Conservation (phyloP, 805 yeast species). For the Grigorovia transvaalensis region DNA sequence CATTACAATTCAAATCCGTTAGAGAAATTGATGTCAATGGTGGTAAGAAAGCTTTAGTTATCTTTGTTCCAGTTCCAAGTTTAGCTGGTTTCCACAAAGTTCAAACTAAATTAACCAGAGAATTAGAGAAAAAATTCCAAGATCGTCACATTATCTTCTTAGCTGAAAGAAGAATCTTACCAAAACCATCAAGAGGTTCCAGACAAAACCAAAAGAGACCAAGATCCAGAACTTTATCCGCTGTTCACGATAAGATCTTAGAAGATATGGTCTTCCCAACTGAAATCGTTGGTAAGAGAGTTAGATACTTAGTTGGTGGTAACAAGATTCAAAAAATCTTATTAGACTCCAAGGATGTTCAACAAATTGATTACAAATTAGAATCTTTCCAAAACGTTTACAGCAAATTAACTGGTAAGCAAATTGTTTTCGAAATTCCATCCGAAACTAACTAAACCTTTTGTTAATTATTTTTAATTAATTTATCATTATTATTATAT, state of each 20-base stretch:
- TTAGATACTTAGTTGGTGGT: conserved; percentile 98
- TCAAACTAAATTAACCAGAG: conserved; percentile 96
- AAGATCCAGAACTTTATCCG: conserved; percentile 97
- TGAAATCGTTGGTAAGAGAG: conserved; percentile 98
- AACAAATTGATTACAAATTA: conserved; percentile 95
- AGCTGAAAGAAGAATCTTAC: conserved; percentile 98
- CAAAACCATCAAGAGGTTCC: conserved; percentile 95
- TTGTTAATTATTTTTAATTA: conserved; percentile 1
- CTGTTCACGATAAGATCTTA: conserved; percentile 96
- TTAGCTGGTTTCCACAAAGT: conserved; percentile 91
- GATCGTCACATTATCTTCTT: conserved; percentile 98
- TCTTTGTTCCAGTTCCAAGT: conserved; percentile 96
- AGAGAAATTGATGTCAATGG: conserved; percentile 95
- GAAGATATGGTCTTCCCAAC: conserved; percentile 99
- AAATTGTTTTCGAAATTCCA: conserved; percentile 95
- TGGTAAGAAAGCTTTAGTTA: conserved; percentile 97
- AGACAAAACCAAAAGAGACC: conserved; percentile 98
- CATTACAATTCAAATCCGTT: conserved; percentile 96
- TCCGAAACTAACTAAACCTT: conserved; percentile 29
- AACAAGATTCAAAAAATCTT: conserved; percentile 95
- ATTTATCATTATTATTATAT: conserved; percentile 5
- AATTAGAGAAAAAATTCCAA: conserved; percentile 99
- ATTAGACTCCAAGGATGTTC: conserved; percentile 95
- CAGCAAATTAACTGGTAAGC: conserved; percentile 98
- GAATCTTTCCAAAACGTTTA: conserved; percentile 98